phyloP scores from a whole-genome alignment of 345 rosid genomes.

The Geranium rotundifolium region DNA sequence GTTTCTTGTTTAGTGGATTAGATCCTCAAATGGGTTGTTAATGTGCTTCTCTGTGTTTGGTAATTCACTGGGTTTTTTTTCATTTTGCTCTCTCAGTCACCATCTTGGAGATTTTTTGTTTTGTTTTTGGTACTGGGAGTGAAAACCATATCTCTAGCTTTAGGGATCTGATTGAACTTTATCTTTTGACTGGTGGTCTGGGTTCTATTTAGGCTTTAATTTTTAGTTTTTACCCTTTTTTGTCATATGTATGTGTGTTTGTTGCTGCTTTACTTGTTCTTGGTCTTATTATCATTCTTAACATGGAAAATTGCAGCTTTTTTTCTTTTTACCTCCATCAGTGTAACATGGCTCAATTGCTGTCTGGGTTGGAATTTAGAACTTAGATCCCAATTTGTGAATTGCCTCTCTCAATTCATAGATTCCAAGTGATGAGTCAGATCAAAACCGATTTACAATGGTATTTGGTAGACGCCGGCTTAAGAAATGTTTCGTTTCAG shows the following conservation, averaged over 20 bases:
- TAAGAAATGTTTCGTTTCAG: constrained; percentile 36
- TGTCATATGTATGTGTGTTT: too few relatives aligned
- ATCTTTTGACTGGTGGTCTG: neutral
- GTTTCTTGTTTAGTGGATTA: neutral
- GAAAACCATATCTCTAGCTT: neutral
- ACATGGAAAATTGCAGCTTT: neutral
- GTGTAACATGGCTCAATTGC: neutral
- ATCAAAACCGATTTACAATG: constrained; percentile 2
- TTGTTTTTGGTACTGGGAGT: neutral
- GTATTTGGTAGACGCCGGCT: neutral
- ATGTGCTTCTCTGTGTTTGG: constrained; percentile 3
- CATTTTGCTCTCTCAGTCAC: too few relatives aligned
- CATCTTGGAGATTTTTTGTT: too few relatives aligned
- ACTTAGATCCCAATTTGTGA: neutral
- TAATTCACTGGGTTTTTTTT: neutral
- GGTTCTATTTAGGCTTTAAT: too few relatives aligned
- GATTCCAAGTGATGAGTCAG: neutral
- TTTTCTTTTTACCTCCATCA: neutral
- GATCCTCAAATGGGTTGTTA: constrained; percentile 4
- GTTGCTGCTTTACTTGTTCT: neutral
- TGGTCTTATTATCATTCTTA: neutral
- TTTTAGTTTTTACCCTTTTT: too few relatives aligned
- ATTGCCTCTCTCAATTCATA: neutral
- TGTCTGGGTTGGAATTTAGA: neutral
- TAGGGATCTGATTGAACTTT: neutral